phyloP scores from a whole-genome alignment of 2,329 filamentous ascomycete genomes.

The Claviceps humidiphila region DNA sequence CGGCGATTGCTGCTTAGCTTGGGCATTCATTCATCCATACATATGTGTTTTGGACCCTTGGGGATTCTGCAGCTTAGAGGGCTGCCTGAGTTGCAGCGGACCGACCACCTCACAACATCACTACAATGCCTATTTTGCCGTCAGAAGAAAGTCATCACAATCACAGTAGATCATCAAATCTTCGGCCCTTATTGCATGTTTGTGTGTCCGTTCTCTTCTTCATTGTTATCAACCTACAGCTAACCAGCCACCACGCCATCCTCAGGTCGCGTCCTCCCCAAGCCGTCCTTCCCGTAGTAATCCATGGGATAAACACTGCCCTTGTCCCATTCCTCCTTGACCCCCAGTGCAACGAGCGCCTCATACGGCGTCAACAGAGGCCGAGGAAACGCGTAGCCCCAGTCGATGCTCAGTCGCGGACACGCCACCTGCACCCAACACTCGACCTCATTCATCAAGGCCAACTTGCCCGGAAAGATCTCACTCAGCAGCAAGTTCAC shows the following conservation, averaged over 20 bases:
- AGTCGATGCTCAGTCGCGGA: conserved; percentile 93
- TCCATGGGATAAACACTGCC: conserved; percentile 78
- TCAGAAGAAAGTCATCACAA: neutral
- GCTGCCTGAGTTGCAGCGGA: neutral
- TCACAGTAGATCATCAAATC: neutral
- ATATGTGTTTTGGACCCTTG: neutral
- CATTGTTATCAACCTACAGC: neutral
- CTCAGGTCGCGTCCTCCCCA: conserved; percentile 60
- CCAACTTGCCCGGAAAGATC: conserved; percentile 92
- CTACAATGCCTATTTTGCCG: neutral
- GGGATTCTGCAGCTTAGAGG: neutral
- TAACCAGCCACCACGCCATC: conserved; percentile 4
- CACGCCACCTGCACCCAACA: conserved; percentile 98
- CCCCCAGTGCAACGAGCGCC: conserved; percentile 77
- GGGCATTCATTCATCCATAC: neutral
- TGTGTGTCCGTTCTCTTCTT: neutral
- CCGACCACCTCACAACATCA: neutral
- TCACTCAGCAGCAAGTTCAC: conserved; percentile 82
- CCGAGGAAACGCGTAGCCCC: conserved; percentile 89
- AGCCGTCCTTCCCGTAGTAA: conserved; percentile 84
- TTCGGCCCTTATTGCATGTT: neutral
- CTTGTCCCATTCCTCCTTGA: conserved; percentile 57
- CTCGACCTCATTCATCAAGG: conserved; percentile 85
- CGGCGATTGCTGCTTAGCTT: conserved; percentile 6
- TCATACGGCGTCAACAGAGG: conserved; percentile 91